Conservation (phyloP, 2,329 filamentous ascomycete species). For the Talaromyces sp. region DNA sequence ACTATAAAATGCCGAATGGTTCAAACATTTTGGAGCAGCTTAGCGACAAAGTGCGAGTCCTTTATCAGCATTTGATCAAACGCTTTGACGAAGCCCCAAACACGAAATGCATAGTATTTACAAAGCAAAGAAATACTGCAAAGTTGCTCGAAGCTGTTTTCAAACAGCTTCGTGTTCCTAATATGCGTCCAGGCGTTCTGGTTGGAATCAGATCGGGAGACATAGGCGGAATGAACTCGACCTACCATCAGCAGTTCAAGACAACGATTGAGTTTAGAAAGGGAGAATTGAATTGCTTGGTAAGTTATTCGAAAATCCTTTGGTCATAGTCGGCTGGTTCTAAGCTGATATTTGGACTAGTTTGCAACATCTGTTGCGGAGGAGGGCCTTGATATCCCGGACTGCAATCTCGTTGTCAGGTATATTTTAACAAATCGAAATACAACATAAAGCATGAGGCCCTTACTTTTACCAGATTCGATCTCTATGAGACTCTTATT, state of each 20-base stretch:
- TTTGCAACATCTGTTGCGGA: slow-evolving; percentile 65
- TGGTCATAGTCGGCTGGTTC: neutral
- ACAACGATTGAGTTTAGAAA: slow-evolving; percentile 64
- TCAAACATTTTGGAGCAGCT: slow-evolving; percentile 45
- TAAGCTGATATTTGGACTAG: slow-evolving; percentile 24
- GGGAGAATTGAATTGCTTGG: slow-evolving; percentile 57
- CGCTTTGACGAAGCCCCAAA: slow-evolving; percentile 60
- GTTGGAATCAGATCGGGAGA: slow-evolving; percentile 58
- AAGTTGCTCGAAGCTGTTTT: slow-evolving; percentile 69
- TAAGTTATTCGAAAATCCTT: slow-evolving; percentile 16
- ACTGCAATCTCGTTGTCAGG: slow-evolving; percentile 63
- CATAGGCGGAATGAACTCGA: slow-evolving; percentile 59
- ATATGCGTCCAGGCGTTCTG: slow-evolving; percentile 61
- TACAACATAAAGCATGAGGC: neutral
- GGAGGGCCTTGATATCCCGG: slow-evolving; percentile 64
- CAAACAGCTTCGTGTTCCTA: slow-evolving; percentile 53
- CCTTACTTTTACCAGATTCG: slow-evolving; percentile 57
- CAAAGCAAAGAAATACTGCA: slow-evolving; percentile 74
- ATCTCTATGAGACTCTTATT: slow-evolving; percentile 84
- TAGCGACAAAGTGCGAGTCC: slow-evolving; percentile 68
- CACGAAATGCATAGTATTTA: slow-evolving; percentile 81
- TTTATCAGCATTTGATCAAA: slow-evolving; percentile 59
- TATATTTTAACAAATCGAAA: slow-evolving; percentile 18
- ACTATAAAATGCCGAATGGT: slow-evolving; percentile 46
- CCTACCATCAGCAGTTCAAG: slow-evolving; percentile 70